Percentiles rank a stretch among this genome's conserved stretches.
Evolutionary conservation across 768 basidiomycete genomes (phyloP).

Genomic region (Candolleomyces efflorescens): DNA sequence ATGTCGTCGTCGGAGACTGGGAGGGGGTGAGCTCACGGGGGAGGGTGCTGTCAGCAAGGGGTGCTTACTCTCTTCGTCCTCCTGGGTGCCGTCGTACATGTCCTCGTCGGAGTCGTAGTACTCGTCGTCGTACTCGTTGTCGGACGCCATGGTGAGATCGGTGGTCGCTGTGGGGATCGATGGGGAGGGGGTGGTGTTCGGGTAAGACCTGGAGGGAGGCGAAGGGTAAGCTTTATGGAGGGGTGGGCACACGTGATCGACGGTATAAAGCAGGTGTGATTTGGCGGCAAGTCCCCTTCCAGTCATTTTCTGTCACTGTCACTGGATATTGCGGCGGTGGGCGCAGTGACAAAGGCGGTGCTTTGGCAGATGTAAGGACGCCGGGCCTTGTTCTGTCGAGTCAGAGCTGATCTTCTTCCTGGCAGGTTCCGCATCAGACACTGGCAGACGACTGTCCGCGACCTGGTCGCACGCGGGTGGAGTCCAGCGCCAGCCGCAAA

Average conservation of each 20-base stretch:
- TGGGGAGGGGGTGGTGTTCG: conserved; percentile 15
- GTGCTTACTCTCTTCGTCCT: conserved; percentile 40
- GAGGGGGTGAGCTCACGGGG: background rate
- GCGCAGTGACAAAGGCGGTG: no score
- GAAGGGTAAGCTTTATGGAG: background rate
- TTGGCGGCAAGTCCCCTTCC: no score
- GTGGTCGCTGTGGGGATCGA: conserved; percentile 19
- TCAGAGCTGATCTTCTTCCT: no score
- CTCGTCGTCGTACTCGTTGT: conserved; percentile 69
- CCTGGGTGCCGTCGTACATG: conserved; percentile 63
- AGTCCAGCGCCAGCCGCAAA: no score
- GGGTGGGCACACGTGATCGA: conserved; percentile 2
- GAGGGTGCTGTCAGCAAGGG: background rate
- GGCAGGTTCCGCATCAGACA: no score
- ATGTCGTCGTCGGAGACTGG: conserved; percentile 46
- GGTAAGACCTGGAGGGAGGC: background rate
- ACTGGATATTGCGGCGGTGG: no score
- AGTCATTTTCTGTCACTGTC: background rate
- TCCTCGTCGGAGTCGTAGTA: conserved; percentile 74
- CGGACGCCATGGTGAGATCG: conserved; percentile 41
- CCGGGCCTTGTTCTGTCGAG: no score
- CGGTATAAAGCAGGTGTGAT: background rate
- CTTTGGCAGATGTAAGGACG: no score
- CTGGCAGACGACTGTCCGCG: no score
- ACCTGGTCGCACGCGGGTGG: no score